Base-by-base conservation (phyloP, 2,329 filamentous ascomycete species). In the Colletotrichum navitas region DNA sequence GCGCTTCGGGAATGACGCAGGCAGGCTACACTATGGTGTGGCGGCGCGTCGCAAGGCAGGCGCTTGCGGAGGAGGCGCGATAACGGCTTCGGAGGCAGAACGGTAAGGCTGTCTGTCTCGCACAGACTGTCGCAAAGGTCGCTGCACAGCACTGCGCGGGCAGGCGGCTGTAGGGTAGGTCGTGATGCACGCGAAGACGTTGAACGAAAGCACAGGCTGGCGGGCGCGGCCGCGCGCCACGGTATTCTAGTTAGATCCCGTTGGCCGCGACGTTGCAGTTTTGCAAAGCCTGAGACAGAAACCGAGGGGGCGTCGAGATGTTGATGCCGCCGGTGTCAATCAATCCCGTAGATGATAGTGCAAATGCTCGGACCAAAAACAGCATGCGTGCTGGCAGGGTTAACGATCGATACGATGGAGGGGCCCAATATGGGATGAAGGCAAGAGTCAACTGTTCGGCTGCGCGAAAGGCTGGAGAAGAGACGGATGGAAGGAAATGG, bases 211-310 rank as follows among this genome's bases (percentile, higher is more conserved):
- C 24, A 54, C 51, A 29, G 29, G 43, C 64, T 39, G 52, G n/a
- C 34, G 45, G 41, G 34, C 4, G 52, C 10, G n/a, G n/a, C 67
- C 14, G 51, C 60, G 58, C 64, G 43, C 58, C 58, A 68, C 58
- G 65, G 18, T 12, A 12, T 41, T 34, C n/a, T 59, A 24, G 54
- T 41, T 34, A 45, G 29, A 68, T 43, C 45, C 43, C 39, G 52
- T 63, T 24, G 54, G 47, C 47, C 39, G 29, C 47, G 47, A 64
- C 59, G 69, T 69, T 64, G 59, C 65, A 72, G 45, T 55, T 54
- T 64, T 60, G 65, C 65, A 68, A 49, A 36, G 47, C 52, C 59
- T 64, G 45, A 69, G 54, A 64, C 65, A 60, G 56, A 60, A 18
- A 32, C 32, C 39, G 24, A 29, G 49, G 45, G 45, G 43, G 49